These are phyloP conservation scores for Trametes sp. DNA, from an alignment of 1,284 basidiomycete species.

Conservation along the genomic window DNA sequence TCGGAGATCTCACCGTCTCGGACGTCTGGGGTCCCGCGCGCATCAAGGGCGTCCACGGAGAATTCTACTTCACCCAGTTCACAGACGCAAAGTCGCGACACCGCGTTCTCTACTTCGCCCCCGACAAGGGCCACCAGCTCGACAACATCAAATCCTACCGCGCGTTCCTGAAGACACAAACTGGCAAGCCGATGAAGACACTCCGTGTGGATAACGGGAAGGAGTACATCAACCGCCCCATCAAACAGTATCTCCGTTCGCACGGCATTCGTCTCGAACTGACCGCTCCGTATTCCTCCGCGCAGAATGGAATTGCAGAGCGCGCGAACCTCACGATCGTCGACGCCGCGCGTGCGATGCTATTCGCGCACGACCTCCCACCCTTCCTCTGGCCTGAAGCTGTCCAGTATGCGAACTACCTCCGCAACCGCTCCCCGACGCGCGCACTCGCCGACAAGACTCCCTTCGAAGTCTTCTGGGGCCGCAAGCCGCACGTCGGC, in stretches of 20 bases:
- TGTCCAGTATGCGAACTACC: constrained; percentile 22
- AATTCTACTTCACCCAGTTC: neutral
- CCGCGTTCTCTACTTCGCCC: neutral
- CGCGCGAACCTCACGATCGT: neutral
- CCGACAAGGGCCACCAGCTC: neutral
- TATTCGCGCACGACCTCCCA: constrained; percentile 15
- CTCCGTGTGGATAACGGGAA: constrained; percentile 42
- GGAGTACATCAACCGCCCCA: constrained; percentile 32
- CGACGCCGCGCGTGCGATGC: constrained; percentile 22
- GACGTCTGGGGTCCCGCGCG: constrained; percentile 50
- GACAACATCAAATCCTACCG: neutral
- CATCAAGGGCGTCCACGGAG: neutral
- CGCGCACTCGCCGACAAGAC: constrained; percentile 21
- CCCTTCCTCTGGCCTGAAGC: constrained; percentile 34
- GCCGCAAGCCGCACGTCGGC: neutral
- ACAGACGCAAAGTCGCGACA: neutral
- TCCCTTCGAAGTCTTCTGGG: constrained; percentile 34
- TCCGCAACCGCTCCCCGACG: constrained; percentile 35
- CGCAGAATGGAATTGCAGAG: constrained; percentile 6
- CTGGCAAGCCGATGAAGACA: constrained; percentile 12
- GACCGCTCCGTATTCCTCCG: neutral
- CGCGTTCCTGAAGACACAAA: neutral
- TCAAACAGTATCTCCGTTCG: constrained; percentile 21
- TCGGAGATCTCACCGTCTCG: constrained; percentile 45
- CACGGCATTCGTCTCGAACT: constrained; percentile 5